These are phyloP conservation scores for Hypoxylon sp. DNA, from an alignment of 2,329 filamentous ascomycete species.

Conservation along the genomic window DNA sequence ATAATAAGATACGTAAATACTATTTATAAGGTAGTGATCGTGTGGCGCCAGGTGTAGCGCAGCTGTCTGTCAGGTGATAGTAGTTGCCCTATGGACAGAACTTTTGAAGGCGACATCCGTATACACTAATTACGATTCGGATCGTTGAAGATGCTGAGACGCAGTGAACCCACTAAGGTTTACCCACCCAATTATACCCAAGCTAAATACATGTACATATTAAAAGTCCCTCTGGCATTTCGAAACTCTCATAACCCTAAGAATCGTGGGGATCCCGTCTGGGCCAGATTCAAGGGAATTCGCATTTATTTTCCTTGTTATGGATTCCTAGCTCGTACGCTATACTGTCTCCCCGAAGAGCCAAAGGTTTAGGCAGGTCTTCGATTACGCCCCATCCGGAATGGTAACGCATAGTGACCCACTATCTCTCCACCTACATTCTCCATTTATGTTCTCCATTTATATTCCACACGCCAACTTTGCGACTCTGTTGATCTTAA, in stretches of 20 bases:
- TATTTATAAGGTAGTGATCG: no score
- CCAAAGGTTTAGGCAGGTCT: background rate
- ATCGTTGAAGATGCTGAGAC: background rate
- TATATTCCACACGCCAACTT: background rate
- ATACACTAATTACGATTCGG: background rate
- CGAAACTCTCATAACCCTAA: background rate
- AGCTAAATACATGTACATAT: background rate
- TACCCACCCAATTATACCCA: background rate
- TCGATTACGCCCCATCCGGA: background rate
- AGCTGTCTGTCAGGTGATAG: no score
- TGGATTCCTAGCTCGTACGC: background rate
- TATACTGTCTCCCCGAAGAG: background rate
- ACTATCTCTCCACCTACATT: background rate
- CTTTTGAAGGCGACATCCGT: no score
- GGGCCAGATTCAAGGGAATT: background rate
- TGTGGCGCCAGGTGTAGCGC: no score
- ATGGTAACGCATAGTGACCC: background rate
- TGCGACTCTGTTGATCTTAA: background rate
- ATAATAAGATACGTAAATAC: no score
- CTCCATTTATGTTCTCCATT: background rate
- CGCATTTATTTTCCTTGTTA: background rate
- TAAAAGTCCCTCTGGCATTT: background rate
- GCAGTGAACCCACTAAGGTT: background rate
- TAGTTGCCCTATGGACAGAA: no score
- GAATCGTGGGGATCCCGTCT: background rate